phyloP scores from a whole-genome alignment of 1,284 basidiomycete genomes.

The Apiotrichum sp. region DNA sequence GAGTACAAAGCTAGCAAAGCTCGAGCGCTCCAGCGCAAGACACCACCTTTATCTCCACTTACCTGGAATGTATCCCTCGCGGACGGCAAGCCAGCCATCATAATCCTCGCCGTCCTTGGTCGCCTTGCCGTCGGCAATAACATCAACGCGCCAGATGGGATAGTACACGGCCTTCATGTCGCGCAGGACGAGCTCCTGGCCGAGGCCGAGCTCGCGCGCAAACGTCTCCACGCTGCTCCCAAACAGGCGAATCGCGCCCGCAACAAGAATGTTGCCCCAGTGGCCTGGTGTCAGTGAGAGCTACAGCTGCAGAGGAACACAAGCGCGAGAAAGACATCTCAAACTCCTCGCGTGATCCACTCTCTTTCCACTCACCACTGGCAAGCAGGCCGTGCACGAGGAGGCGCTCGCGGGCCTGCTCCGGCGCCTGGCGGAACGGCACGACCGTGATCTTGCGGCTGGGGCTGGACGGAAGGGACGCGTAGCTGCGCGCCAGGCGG shows the following conservation, averaged over 20 bases:
- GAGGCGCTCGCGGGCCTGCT: conserved; percentile 22
- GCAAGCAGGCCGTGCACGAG: conserved; percentile 23
- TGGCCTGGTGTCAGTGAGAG: conserved; percentile 8
- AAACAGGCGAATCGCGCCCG: conserved; percentile 30
- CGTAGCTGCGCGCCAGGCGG: neutral
- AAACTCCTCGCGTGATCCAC: no score
- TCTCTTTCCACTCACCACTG: conserved; percentile 9
- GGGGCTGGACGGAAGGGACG: neutral
- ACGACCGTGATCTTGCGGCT: conserved; percentile 24
- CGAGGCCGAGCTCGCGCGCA: conserved; percentile 31
- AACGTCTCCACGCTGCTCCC: conserved; percentile 21
- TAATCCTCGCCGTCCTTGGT: conserved; percentile 12
- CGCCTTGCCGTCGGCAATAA: conserved; percentile 28
- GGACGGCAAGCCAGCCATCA: conserved; percentile 22
- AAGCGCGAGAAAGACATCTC: no score
- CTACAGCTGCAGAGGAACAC: no score
- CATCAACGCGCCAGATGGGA: conserved; percentile 39
- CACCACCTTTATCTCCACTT: conserved; percentile 3
- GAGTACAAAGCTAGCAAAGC: neutral
- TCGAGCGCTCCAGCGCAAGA: no score
- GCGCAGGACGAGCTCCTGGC: conserved; percentile 22
- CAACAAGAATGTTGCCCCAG: conserved; percentile 25
- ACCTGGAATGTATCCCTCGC: conserved; percentile 39
- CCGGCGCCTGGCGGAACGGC: conserved; percentile 23
- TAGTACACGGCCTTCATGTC: conserved; percentile 37